Evolutionary conservation across 495 filamentous ascomycete genomes (phyloP), one percentile per base, ranked within the genome.

Genomic region (Darksidea phi): DNA sequence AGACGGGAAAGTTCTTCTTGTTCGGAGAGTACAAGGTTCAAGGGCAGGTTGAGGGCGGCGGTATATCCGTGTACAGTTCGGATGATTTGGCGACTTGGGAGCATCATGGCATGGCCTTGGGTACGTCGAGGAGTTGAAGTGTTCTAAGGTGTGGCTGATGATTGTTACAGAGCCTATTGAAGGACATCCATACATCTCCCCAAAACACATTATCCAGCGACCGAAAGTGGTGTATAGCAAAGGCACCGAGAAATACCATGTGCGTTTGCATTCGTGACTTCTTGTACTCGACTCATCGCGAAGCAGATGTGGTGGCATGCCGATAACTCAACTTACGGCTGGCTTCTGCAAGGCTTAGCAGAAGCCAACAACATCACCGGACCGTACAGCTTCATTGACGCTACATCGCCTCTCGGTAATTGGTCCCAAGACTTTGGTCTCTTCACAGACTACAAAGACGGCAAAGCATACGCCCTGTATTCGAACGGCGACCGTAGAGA

Each of bases 291-390:
- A 20, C 41, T 43, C 13, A 43, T 20, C 5, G 15, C 18, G 10
- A 32, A 6, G 8, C 41, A 78, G 75, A 77, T 79, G 77, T 76
- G 72, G 72, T 79, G 77, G 77, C 77, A 79, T 50, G 76, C 77
- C 34, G 77, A 79, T 47, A 77, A 79, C 54, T 72, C 73, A 2
- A 75, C 63, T 20, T 79, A 78, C 59, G 73, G 76, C 7, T 67
- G 71, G 42, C 68, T 79, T 1, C 73, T 77, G 4, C 76, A 78
- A 71, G 77, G 77, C 6, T 58, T 75, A 15, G 77, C 76, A 13
- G 64, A 66, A 1, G 67, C 74, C 7, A 70, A 74, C 34, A 75
- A 66, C 17, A 73, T 77, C 42, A 59, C 62, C 8, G 77, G 76
- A 7, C 76, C 77, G 0, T 79, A 79, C 49, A 67, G 25, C 1